Percentiles rank a stretch among this genome's conserved stretches.
phyloP scores from a whole-genome alignment of 495 filamentous ascomycete genomes.

The Neurospora sp. region DNA sequence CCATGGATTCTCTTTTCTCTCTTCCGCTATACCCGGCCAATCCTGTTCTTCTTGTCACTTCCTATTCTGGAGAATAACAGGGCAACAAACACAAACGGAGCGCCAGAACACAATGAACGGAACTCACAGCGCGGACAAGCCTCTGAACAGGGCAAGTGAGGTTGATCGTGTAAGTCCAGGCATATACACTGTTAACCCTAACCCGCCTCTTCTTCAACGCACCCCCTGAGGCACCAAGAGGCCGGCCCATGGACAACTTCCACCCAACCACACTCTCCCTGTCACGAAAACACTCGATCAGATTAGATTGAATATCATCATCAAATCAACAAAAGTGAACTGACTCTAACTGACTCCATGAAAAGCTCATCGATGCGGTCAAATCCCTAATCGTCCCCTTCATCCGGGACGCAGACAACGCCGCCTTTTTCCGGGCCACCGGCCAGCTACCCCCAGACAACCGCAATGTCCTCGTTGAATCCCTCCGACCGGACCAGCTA shows the following conservation, averaged over 20 bases:
- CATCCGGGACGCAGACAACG: constrained; percentile 64
- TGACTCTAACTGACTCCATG: not conserved
- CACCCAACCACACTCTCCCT: not conserved
- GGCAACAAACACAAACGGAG: not conserved
- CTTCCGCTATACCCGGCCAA: not conserved
- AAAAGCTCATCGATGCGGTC: constrained; percentile 61
- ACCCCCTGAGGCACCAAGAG: too few relatives aligned
- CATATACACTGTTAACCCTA: not conserved
- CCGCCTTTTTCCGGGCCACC: constrained; percentile 37
- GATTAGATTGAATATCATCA: not conserved
- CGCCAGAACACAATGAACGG: constrained; percentile 12
- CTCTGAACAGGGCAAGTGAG: constrained; percentile 23
- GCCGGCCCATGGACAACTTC: not conserved
- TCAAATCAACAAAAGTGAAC: not conserved
- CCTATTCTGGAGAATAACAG: not conserved
- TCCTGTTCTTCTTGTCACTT: not conserved
- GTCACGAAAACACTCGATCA: not conserved
- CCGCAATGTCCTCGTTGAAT: constrained; percentile 57
- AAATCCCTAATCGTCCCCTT: constrained; percentile 69
- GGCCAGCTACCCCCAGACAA: constrained; percentile 42
- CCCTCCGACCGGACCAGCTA: constrained; percentile 61
- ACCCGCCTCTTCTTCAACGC: not conserved
- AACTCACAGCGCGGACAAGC: constrained; percentile 2
- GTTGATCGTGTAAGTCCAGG: constrained; percentile 37
- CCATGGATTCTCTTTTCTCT: not conserved